Evolutionary conservation across 1,139 yeast species (phyloP).

Genomic region (Candida pseudoviswanathii): DNA sequence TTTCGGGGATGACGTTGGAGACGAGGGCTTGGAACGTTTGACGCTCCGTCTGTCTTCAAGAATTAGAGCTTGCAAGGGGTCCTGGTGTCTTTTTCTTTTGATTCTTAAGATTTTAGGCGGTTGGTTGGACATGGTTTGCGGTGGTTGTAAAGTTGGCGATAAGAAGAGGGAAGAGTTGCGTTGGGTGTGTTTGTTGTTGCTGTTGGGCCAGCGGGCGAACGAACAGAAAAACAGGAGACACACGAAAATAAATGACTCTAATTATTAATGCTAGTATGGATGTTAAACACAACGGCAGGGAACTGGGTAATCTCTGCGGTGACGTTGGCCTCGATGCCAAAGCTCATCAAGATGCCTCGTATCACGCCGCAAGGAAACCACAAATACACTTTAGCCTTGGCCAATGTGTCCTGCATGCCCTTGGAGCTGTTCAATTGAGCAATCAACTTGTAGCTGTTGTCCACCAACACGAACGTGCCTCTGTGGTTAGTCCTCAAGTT

Average conservation of each 20-base stretch:
- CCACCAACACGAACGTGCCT: slow-evolving; percentile 80
- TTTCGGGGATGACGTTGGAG: slow-evolving; percentile 29
- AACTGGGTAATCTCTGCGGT: slow-evolving; percentile 66
- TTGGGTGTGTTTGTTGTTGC: too few relatives aligned
- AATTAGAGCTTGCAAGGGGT: slow-evolving; percentile 79
- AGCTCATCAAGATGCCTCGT: slow-evolving; percentile 71
- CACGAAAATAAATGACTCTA: slow-evolving; percentile 2
- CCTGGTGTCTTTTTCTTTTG: slow-evolving; percentile 83
- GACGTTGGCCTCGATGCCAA: slow-evolving; percentile 69
- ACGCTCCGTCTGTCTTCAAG: slow-evolving; percentile 39
- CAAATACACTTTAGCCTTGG: slow-evolving; percentile 56
- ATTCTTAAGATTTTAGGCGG: slow-evolving; percentile 72
- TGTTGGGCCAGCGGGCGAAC: too few relatives aligned
- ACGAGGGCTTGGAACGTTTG: slow-evolving; percentile 48
- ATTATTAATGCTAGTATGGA: slow-evolving; percentile 52
- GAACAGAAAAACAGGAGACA: too few relatives aligned
- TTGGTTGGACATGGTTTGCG: slow-evolving; percentile 10
- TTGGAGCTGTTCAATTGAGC: slow-evolving; percentile 54
- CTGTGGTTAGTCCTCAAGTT: slow-evolving; percentile 90
- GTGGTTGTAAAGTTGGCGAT: too few relatives aligned
- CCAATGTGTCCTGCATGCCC: slow-evolving; percentile 50
- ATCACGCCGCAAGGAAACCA: slow-evolving; percentile 87
- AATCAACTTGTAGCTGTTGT: slow-evolving; percentile 60
- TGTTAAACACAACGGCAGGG: slow-evolving; percentile 73
- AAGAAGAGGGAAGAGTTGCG: too few relatives aligned